These are phyloP conservation scores for Isabelozyma gotoi DNA, from an alignment of 805 yeast species.

Conservation along the genomic window DNA sequence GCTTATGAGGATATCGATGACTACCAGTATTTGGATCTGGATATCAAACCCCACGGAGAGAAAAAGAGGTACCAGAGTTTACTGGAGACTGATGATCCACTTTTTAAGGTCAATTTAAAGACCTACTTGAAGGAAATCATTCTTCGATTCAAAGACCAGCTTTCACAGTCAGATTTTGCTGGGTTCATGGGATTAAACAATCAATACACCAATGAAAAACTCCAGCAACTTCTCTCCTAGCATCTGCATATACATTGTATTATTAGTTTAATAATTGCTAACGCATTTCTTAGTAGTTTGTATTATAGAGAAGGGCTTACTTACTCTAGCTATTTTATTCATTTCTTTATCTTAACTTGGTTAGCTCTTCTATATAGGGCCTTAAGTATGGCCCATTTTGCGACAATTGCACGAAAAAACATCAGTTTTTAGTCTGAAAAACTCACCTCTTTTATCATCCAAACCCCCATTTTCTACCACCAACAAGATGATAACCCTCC, in stretches of 20 bases:
- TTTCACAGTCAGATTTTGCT: slow-evolving; percentile 30
- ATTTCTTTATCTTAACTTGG: background rate
- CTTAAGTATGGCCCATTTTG: background rate
- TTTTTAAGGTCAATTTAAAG: slow-evolving; percentile 46
- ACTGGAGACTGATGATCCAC: slow-evolving; percentile 32
- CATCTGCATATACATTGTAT: background rate
- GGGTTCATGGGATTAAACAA: slow-evolving; percentile 35
- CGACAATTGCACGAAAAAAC: background rate
- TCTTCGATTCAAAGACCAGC: slow-evolving; percentile 18
- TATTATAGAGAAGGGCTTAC: too few relatives aligned
- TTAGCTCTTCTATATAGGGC: background rate
- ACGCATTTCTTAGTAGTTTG: too few relatives aligned
- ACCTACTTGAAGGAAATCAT: slow-evolving; percentile 37
- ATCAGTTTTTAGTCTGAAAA: background rate
- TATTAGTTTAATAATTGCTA: too few relatives aligned
- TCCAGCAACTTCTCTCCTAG: slow-evolving; percentile 13
- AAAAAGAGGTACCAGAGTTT: slow-evolving; percentile 34
- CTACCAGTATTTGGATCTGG: slow-evolving; percentile 39
- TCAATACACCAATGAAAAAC: slow-evolving; percentile 32
- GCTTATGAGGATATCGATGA: slow-evolving; percentile 43
- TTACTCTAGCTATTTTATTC: too few relatives aligned
- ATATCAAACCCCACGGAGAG: slow-evolving; percentile 43
- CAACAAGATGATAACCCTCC: background rate
- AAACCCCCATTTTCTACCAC: background rate
- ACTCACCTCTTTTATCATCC: background rate